These are phyloP conservation scores for Exophiala alcalophila DNA, from an alignment of 2,329 filamentous ascomycete genomes.

Conservation along the genomic window DNA sequence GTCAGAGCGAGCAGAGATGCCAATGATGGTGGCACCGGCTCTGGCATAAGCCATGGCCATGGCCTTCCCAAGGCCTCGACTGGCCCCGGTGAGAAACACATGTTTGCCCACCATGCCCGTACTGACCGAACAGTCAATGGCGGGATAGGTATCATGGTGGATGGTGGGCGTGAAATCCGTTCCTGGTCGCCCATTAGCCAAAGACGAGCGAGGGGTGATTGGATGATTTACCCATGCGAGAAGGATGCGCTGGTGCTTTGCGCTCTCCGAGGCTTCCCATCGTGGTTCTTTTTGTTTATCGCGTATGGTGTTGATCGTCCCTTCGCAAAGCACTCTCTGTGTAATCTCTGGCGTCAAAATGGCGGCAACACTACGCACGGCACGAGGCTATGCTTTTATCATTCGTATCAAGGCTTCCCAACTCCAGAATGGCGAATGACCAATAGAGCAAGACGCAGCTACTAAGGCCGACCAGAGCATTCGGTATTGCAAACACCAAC, in stretches of 20 bases:
- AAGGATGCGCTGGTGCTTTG: background rate
- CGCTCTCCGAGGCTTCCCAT: background rate
- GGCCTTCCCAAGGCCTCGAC: background rate
- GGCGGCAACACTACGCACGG: background rate
- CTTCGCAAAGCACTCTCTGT: background rate
- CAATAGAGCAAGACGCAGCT: no score
- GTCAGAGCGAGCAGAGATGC: background rate
- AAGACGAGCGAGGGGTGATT: no score
- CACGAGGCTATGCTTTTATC: constrained; percentile 3
- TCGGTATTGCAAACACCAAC: no score
- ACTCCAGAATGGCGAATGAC: no score
- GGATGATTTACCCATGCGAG: background rate
- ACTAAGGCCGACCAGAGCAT: no score
- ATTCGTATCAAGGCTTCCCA: background rate
- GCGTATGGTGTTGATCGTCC: background rate
- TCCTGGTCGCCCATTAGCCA: background rate
- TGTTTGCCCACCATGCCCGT: background rate
- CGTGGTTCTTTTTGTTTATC: background rate
- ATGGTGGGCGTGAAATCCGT: background rate
- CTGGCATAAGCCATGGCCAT: background rate
- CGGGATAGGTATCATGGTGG: background rate
- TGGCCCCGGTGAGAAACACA: constrained; percentile 1
- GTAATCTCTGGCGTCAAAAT: background rate
- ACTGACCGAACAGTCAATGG: background rate
- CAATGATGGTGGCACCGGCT: background rate